Evolutionary conservation across 1,284 basidiomycete genomes (phyloP), one percentile per base, ranked within the genome.

Genomic region (Pseudozyma hubeiensis): DNA sequence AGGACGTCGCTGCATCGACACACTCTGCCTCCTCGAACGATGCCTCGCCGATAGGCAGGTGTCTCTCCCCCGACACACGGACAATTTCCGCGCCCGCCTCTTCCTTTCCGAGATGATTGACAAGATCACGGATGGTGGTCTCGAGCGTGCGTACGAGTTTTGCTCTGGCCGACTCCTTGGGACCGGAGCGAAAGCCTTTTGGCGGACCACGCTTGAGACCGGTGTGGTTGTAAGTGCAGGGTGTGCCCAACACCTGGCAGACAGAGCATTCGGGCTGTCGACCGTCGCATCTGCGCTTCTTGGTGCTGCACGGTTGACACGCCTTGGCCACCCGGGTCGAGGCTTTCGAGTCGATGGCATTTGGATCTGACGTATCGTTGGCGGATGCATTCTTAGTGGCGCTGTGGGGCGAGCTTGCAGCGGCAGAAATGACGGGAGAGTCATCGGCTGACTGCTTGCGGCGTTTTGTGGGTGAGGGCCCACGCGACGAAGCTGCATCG

Each of bases 251-350:
- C 3, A 77, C 78, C 16, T 62, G 61, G 46, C 79, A 81, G 11
- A 81, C 79, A 4, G 74, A 77, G 68, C 79, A 81, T 30, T 74
- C 59, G 9, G 79, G 79, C 30, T 76, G 71, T 50, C 77, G 75
- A 31, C 79, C 79, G 37, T 81, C 79, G 60, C 79, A 81, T 43
- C 78, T 54, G 16, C 80, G 67, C 59, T 81, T 81, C 61, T 78
- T 81, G 46, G 61, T 65, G 55, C 69, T 70, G 69, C 80, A 81
- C 2, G 73, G 73, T 30, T 73, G 64, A 34, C 80, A 81, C 5
- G 80, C 80, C 40, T 80, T 81, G 14, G 73, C 71, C 5, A 78
- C 75, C 8, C 79, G 52, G 1, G 64, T 56, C 11, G 62, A 69
- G 16, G 47, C 49, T 31, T 68, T 76, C 13, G 50, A 34, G 41